These are phyloP conservation scores for Trichosporon coremiiforme DNA, from an alignment of 1,284 basidiomycete species.

Conservation along the genomic window DNA sequence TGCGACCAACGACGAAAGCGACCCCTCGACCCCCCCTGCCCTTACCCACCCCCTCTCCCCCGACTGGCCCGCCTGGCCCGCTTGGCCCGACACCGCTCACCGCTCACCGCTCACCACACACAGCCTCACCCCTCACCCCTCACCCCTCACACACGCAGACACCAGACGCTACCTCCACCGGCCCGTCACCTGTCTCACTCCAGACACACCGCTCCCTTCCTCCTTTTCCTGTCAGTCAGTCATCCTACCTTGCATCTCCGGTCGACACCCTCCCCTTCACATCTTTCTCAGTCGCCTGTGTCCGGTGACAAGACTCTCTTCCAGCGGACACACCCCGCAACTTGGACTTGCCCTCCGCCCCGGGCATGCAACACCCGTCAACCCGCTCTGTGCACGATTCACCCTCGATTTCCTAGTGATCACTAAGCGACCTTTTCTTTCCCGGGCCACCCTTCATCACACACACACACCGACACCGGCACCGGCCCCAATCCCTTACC, in stretches of 20 bases:
- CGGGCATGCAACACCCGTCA: neutral
- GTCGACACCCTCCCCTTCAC: too few relatives aligned
- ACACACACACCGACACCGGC: too few relatives aligned
- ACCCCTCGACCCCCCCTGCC: too few relatives aligned
- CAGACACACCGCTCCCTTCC: neutral
- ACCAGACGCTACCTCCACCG: neutral
- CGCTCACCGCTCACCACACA: neutral
- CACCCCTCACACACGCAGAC: neutral
- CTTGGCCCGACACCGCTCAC: neutral
- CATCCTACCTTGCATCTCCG: neutral
- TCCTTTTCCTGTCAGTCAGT: neutral
- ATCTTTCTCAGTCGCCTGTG: neutral
- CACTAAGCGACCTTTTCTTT: slow-evolving; percentile 4
- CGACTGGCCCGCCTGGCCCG: neutral
- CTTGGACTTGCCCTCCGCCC: too few relatives aligned
- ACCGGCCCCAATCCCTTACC: neutral
- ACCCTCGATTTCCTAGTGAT: neutral
- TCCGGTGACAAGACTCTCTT: too few relatives aligned
- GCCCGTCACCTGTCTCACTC: neutral
- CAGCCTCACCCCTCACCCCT: neutral
- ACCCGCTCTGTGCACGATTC: neutral
- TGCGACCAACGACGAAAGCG: too few relatives aligned
- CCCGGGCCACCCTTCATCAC: slow-evolving; percentile 4
- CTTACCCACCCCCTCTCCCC: too few relatives aligned
- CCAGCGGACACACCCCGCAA: neutral